phyloP scores from a whole-genome alignment of 2,329 filamentous ascomycete genomes.

The Phialophora chinensis region DNA sequence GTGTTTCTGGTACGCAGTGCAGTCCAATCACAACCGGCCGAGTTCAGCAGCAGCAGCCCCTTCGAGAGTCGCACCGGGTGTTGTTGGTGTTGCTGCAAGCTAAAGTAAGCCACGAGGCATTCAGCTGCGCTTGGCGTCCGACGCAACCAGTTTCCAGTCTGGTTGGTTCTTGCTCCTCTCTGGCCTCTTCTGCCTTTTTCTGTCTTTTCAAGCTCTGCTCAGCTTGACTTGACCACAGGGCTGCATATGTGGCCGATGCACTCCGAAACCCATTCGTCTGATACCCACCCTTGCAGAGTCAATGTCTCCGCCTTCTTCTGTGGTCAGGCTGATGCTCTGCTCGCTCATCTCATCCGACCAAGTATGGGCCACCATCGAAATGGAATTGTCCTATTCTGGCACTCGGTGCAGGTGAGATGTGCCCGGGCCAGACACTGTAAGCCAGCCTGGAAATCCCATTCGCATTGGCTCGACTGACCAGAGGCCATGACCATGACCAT shows the following conservation, averaged over 20 bases:
- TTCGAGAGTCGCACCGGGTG: constrained; percentile 20
- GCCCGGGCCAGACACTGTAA: constrained; percentile 12
- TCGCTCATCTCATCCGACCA: constrained; percentile 23
- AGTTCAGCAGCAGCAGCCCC: constrained; percentile 25
- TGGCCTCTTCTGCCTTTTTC: background rate
- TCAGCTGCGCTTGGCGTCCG: constrained; percentile 33
- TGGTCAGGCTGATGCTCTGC: constrained; percentile 25
- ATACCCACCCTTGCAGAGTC: constrained; percentile 2
- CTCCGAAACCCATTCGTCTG: constrained; percentile 11
- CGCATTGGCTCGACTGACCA: constrained; percentile 8
- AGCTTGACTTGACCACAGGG: constrained; percentile 22
- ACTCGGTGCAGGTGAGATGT: constrained; percentile 10
- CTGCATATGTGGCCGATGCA: constrained; percentile 29
- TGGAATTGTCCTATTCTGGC: constrained; percentile 9
- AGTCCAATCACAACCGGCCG: background rate
- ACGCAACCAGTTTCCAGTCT: constrained; percentile 10
- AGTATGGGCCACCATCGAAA: constrained; percentile 21
- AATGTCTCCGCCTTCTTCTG: constrained; percentile 1
- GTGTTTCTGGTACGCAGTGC: background rate
- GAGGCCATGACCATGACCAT: background rate
- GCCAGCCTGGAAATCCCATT: constrained; percentile 20
- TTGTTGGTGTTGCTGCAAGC: constrained; percentile 1
- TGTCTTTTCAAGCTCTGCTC: background rate
- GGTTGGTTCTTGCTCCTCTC: background rate
- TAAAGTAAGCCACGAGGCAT: constrained; percentile 21